Evolutionary conservation across 768 basidiomycete species (phyloP).

Genomic region (Tulasnella calospora): DNA sequence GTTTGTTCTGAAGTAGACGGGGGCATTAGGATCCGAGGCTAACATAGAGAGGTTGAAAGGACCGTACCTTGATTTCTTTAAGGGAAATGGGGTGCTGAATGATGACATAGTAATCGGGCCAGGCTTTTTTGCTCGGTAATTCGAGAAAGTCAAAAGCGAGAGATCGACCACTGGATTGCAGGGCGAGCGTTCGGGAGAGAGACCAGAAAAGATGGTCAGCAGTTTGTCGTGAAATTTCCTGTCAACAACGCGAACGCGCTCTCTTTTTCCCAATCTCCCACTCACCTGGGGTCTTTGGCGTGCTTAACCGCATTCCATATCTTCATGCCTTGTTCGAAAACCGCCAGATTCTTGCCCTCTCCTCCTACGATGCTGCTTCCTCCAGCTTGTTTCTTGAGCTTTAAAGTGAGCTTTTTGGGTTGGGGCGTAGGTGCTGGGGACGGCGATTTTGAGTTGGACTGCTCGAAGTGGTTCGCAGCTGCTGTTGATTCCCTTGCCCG

Average conservation of each 20-base stretch:
- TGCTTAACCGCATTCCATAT: slow-evolving; percentile 77
- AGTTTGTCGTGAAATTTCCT: background rate
- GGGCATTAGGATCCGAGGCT: background rate
- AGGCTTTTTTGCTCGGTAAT: slow-evolving; percentile 29
- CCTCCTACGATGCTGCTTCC: background rate
- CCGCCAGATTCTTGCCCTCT: background rate
- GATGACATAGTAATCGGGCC: slow-evolving; percentile 73
- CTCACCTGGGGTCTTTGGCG: slow-evolving; percentile 84
- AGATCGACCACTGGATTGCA: slow-evolving; percentile 22
- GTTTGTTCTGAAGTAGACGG: slow-evolving; percentile 43
- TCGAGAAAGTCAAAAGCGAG: slow-evolving; percentile 31
- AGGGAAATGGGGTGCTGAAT: slow-evolving; percentile 81
- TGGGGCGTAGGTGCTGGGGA: slow-evolving; percentile 15
- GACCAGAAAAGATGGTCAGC: background rate
- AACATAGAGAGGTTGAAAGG: background rate
- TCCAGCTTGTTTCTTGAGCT: slow-evolving; percentile 14
- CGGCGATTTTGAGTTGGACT: slow-evolving; percentile 19
- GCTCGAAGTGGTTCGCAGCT: slow-evolving; percentile 1
- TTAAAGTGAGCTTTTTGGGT: slow-evolving; percentile 20
- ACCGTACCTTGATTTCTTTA: slow-evolving; percentile 69
- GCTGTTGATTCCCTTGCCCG: slow-evolving; percentile 12
- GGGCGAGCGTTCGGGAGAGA: background rate
- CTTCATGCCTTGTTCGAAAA: slow-evolving; percentile 38
- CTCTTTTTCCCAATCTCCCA: slow-evolving; percentile 31
- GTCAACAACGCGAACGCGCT: slow-evolving; percentile 21